Evolutionary conservation across 2,329 filamentous ascomycete species (phyloP).

Genomic region (Rhinocladiella mackenziei): DNA sequence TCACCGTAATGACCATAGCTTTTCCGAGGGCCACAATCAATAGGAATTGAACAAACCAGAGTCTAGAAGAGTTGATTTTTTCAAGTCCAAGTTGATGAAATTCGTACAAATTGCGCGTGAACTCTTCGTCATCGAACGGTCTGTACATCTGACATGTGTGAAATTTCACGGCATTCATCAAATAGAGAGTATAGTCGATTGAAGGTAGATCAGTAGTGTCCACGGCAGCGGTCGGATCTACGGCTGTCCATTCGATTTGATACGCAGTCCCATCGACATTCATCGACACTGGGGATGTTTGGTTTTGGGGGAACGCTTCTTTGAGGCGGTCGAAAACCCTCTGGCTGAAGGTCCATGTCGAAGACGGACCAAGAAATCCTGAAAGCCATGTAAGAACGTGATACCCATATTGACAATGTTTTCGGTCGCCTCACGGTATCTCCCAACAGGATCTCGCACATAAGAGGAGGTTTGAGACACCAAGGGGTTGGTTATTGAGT

Average conservation of each 20-base stretch:
- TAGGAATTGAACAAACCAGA: slow-evolving; percentile 55
- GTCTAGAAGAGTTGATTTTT: slow-evolving; percentile 30
- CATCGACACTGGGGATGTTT: slow-evolving; percentile 27
- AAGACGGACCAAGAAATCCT: slow-evolving; percentile 51
- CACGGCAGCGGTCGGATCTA: slow-evolving; percentile 35
- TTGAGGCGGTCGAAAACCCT: slow-evolving; percentile 46
- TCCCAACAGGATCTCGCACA: slow-evolving; percentile 3
- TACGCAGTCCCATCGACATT: slow-evolving; percentile 52
- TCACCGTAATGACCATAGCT: slow-evolving; percentile 45
- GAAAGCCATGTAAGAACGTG: slow-evolving; percentile 43
- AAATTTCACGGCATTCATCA: slow-evolving; percentile 56
- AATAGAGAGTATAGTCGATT: slow-evolving; percentile 50
- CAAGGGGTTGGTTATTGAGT: slow-evolving; percentile 1
- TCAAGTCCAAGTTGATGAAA: slow-evolving; percentile 40
- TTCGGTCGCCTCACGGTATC: background rate
- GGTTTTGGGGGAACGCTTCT: slow-evolving; percentile 29
- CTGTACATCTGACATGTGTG: slow-evolving; percentile 53
- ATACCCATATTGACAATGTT: background rate
- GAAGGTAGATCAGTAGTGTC: slow-evolving; percentile 40
- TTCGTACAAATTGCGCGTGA: slow-evolving; percentile 43
- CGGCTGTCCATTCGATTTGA: slow-evolving; percentile 49
- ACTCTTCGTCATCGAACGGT: slow-evolving; percentile 52
- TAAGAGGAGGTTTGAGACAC: slow-evolving; percentile 2
- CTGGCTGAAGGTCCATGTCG: slow-evolving; percentile 54
- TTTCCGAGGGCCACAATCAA: slow-evolving; percentile 55